Evolutionary conservation across 176 grass and related monocot species (phyloP).

Genomic region (Pontederia paniculata): DNA sequence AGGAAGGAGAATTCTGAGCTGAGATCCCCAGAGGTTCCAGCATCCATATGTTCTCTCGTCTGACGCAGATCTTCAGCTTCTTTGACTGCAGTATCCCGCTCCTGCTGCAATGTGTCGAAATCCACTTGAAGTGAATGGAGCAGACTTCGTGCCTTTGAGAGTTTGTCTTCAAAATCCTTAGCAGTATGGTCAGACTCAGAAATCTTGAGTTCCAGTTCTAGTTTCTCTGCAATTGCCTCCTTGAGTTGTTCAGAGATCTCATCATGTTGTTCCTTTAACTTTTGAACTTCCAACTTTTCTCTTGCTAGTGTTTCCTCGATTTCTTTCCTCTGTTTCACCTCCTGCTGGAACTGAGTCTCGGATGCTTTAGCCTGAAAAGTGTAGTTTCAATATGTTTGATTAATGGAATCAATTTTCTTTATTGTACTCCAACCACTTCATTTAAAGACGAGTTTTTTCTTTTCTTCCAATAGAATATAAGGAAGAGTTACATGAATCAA

Average conservation of each 20-base stretch:
- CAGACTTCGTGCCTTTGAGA: slow-evolving; percentile 20
- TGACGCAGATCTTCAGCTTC: slow-evolving; percentile 21
- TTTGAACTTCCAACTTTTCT: slow-evolving; percentile 35
- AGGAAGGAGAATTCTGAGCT: slow-evolving; percentile 33
- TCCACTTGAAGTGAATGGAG: slow-evolving; percentile 34
- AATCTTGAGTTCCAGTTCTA: slow-evolving; percentile 27
- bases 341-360: slow-evolving; percentile 34
- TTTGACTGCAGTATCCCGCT: slow-evolving; percentile 26
- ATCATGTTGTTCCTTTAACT: slow-evolving; percentile 25
- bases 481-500: neutral
- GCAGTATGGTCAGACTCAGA: slow-evolving; percentile 20
- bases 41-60: slow-evolving; percentile 12
- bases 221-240: slow-evolving; percentile 24
- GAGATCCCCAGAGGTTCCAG: slow-evolving; percentile 2
- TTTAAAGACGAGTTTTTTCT: neutral
- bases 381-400: neutral
- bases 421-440: no score
- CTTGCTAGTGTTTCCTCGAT: slow-evolving; percentile 23
- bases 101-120: slow-evolving; percentile 25
- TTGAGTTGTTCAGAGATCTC: slow-evolving; percentile 22
- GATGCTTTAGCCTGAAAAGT: slow-evolving; percentile 27
- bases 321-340: slow-evolving; percentile 31
- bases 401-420: neutral
- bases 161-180: slow-evolving; percentile 33
- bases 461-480: neutral